Evolutionary conservation across 2,329 filamentous ascomycete genomes (phyloP).

Genomic region (Verticillium tricorpus): DNA sequence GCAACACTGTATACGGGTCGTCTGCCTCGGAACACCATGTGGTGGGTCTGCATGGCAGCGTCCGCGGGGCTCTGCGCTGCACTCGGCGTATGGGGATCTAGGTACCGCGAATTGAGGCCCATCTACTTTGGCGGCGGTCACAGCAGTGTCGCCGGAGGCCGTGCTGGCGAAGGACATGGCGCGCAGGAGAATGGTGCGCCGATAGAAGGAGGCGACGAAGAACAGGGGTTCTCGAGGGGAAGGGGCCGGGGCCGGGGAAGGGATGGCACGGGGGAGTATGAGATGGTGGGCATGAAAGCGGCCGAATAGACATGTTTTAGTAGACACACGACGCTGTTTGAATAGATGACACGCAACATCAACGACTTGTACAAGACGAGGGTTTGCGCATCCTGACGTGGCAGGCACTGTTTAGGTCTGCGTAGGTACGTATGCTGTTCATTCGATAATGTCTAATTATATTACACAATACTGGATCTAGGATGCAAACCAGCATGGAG

Average conservation of each 20-base stretch:
- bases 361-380: not conserved
- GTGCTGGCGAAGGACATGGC: conserved; percentile 12
- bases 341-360: not conserved
- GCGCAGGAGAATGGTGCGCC: conserved; percentile 15
- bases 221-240: conserved; percentile 46
- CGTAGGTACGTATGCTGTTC: too few species aligned
- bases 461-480: not conserved
- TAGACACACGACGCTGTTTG: not conserved
- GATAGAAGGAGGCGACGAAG: conserved; percentile 17
- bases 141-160: conserved; percentile 8
- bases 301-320: not conserved
- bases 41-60: conserved; percentile 66
- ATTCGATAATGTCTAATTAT: too few species aligned
- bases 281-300: conserved; percentile 55
- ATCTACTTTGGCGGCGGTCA: conserved; percentile 70
- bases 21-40: conserved; percentile 73
- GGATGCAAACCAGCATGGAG: not conserved
- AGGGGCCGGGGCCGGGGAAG: conserved; percentile 47
- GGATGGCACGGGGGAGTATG: conserved; percentile 57
- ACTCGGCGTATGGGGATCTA: conserved; percentile 85
- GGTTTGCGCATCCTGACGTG: too few species aligned
- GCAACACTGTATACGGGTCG: conserved; percentile 74
- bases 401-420: too few species aligned
- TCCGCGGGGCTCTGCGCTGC: conserved; percentile 44
- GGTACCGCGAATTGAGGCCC: conserved; percentile 81